These are phyloP conservation scores for Takashimella tepidaria DNA, from an alignment of 1,284 basidiomycete species.

Conservation along the genomic window DNA sequence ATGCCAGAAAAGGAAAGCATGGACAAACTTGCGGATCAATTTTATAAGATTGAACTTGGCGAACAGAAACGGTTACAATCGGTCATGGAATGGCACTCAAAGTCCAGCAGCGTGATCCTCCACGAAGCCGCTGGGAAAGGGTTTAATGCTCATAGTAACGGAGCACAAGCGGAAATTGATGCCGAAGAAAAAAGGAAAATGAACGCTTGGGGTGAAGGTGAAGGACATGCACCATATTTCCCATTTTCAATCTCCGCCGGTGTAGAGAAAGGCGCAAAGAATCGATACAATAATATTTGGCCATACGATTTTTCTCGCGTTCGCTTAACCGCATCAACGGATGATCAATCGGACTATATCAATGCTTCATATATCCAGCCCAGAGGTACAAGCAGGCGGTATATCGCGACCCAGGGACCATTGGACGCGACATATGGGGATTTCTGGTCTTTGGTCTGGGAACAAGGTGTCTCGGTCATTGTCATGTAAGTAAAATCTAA, in stretches of 20 bases:
- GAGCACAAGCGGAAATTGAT: constrained; percentile 16
- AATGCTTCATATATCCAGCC: constrained; percentile 90
- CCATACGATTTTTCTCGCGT: constrained; percentile 79
- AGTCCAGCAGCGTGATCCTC: constrained; percentile 25
- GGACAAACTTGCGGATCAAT: constrained; percentile 56
- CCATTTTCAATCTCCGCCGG: constrained; percentile 92
- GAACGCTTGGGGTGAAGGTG: constrained; percentile 9
- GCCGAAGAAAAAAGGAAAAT: constrained; percentile 23
- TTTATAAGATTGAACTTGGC: constrained; percentile 85
- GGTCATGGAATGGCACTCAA: constrained; percentile 85
- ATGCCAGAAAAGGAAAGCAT: constrained; percentile 55
- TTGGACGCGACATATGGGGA: constrained; percentile 82
- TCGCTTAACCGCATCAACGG: constrained; percentile 54
- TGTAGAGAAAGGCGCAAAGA: constrained; percentile 90
- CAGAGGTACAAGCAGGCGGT: constrained; percentile 67
- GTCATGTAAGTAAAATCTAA: constrained; percentile 58
- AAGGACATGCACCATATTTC: constrained; percentile 51
- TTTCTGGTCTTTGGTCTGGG: constrained; percentile 75
- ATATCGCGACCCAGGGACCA: constrained; percentile 96
- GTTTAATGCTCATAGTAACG: neutral
- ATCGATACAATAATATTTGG: constrained; percentile 88
- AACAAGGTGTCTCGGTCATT: constrained; percentile 54
- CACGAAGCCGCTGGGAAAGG: neutral
- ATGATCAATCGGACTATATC: constrained; percentile 77
- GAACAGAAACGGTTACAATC: constrained; percentile 85